A percentile compares a stretch with the other conserved stretches of the same genome.
Conservation (phyloP, 805 yeast species). For the Ogataea pini region DNA sequence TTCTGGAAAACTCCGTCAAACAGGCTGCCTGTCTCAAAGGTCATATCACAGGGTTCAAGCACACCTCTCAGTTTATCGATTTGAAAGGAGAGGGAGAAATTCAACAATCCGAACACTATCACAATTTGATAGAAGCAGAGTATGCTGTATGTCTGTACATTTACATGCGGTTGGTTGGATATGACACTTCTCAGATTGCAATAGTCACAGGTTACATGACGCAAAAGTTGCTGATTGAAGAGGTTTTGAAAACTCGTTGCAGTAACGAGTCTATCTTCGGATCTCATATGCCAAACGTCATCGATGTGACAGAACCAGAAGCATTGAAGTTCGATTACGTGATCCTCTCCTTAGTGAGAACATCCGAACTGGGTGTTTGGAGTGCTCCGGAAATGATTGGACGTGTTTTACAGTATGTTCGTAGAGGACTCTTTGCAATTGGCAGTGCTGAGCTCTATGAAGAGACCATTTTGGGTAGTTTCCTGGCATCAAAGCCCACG, state of each 20-base stretch:
- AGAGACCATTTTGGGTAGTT: constrained; percentile 17
- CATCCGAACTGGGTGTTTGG: constrained; percentile 29
- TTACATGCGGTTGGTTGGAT: constrained; percentile 48
- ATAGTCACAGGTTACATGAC: constrained; percentile 43
- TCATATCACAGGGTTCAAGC: constrained; percentile 36
- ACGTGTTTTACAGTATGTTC: constrained; percentile 18
- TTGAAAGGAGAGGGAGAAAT: constrained; percentile 36
- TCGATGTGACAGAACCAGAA: constrained; percentile 32
- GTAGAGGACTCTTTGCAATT: constrained; percentile 16
- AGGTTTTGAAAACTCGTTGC: constrained; percentile 40
- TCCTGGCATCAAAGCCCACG: neutral
- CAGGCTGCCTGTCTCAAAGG: constrained; percentile 3
- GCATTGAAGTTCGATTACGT: constrained; percentile 34
- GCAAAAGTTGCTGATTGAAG: constrained; percentile 45
- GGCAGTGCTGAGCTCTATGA: constrained; percentile 12
- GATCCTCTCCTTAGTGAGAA: constrained; percentile 39
- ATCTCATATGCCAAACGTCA: constrained; percentile 4
- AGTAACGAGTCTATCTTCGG: constrained; percentile 18
- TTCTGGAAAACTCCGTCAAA: neutral
- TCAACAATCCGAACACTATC: constrained; percentile 32
- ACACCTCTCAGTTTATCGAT: constrained; percentile 34
- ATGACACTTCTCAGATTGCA: constrained; percentile 39
- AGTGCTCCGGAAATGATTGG: constrained; percentile 10
- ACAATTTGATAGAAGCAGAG: constrained; percentile 51
- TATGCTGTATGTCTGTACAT: constrained; percentile 45